A percentile compares a stretch with the other conserved stretches of the same genome.
Conservation (phyloP, 305 asterid species). For the Plantago coronopus region DNA sequence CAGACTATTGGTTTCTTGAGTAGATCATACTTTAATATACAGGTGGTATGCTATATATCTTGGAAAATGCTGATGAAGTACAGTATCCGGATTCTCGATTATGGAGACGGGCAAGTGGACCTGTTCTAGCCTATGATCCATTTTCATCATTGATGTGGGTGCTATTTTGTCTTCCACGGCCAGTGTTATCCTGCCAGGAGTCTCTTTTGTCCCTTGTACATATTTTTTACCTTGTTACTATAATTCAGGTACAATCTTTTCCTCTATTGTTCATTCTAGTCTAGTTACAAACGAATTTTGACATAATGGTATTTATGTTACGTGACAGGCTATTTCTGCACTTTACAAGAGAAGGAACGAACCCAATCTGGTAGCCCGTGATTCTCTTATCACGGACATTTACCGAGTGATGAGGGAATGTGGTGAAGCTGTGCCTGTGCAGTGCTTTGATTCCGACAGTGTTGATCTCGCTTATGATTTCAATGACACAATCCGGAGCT, state of each 20-base stretch:
- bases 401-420: conserved; percentile 40
- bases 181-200: conserved; percentile 64
- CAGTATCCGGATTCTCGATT: conserved; percentile 65
- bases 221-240: conserved; percentile 59
- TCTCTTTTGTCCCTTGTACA: conserved; percentile 78
- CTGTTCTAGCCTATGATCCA: conserved; percentile 74
- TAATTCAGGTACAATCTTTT: conserved; percentile 60
- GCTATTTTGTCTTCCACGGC: conserved; percentile 85
- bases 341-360: conserved; percentile 35
- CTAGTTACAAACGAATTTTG: conserved; percentile 7
- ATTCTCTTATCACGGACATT: conserved; percentile 60
- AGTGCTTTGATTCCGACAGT: conserved; percentile 48
- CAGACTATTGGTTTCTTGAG: conserved; percentile 9
- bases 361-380: conserved; percentile 37
- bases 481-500: conserved; percentile 58
- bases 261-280: conserved; percentile 20
- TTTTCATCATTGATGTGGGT: conserved; percentile 95
- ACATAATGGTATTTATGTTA: conserved; percentile 22
- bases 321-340: conserved; percentile 55
- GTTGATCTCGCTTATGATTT: conserved; percentile 45
- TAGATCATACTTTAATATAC: conserved; percentile 29
- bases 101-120: conserved; percentile 75
- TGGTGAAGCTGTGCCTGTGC: conserved; percentile 42
- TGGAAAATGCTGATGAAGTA: conserved; percentile 54
- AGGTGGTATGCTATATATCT: conserved; percentile 62